These are phyloP conservation scores for Miscanthus lutarioriparius DNA, from an alignment of 176 grass and related monocot species.

Conservation along the genomic window DNA sequence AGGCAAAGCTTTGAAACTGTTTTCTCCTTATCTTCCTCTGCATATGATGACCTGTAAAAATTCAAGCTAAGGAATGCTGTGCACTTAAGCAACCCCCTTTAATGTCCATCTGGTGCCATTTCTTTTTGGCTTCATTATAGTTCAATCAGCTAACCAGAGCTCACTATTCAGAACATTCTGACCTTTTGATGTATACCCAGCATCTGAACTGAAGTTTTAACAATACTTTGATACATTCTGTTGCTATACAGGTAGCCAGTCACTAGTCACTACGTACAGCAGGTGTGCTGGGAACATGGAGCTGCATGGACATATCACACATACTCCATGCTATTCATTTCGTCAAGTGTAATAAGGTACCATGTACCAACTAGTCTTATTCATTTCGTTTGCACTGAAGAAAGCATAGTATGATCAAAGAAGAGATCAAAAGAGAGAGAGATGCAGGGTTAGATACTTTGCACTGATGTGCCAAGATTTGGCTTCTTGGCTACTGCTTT, in stretches of 20 bases:
- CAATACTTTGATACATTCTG: conserved; percentile 21
- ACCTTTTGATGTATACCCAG: not conserved
- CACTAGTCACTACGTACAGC: not conserved
- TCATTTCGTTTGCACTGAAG: not conserved
- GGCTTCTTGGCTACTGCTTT: conserved; percentile 45
- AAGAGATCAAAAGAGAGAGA: not conserved
- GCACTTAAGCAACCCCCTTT: not conserved
- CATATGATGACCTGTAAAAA: not conserved
- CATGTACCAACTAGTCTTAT: not conserved
- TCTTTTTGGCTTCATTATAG: not conserved
- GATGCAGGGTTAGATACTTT: not conserved
- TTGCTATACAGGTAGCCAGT: conserved; percentile 25
- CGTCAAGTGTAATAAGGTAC: not conserved
- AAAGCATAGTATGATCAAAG: not conserved
- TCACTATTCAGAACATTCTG: conserved; percentile 20
- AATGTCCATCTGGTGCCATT: not conserved
- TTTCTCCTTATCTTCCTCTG: too few species aligned
- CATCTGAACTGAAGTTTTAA: conserved; percentile 32
- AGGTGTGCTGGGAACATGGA: not conserved
- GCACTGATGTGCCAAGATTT: conserved; percentile 6
- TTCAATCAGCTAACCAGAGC: not conserved
- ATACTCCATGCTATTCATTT: not conserved
- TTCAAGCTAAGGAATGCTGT: not conserved
- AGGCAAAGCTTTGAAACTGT: too few species aligned
- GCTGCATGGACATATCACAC: not conserved